These are phyloP conservation scores for Tulasnella sp. DNA, from an alignment of 768 basidiomycete species.

Conservation along the genomic window DNA sequence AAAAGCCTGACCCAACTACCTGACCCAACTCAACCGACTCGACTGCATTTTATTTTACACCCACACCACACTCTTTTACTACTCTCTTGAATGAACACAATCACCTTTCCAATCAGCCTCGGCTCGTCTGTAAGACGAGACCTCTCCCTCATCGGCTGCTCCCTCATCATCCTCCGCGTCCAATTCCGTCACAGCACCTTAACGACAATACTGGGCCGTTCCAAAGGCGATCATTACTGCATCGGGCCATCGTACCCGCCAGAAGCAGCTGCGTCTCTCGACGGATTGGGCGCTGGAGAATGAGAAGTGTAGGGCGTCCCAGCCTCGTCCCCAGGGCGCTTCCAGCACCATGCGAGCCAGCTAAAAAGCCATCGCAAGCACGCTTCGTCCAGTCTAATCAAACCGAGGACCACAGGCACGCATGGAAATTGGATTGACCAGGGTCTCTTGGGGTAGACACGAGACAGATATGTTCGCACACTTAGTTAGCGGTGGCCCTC, in stretches of 20 bases:
- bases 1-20: too few species aligned
- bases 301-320: background rate
- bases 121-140: too few species aligned
- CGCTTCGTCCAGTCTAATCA: background rate
- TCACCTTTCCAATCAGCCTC: too few species aligned
- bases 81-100: background rate
- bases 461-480: slow-evolving; percentile 13
- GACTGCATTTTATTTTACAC: too few species aligned
- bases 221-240: background rate
- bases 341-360: background rate
- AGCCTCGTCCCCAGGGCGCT: background rate
- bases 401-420: background rate
- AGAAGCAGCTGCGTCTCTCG: background rate
- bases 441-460: background rate
- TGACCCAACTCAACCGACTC: too few species aligned
- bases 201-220: background rate
- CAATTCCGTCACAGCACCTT: background rate
- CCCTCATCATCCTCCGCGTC: background rate
- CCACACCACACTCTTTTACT: background rate
- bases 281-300: background rate
- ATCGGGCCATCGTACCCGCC: background rate
- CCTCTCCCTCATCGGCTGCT: too few species aligned
- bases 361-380: background rate
- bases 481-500: background rate
- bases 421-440: background rate